Evolutionary conservation across 2,329 filamentous ascomycete genomes (phyloP).

Genomic region (Arthrocladium fulminans): DNA sequence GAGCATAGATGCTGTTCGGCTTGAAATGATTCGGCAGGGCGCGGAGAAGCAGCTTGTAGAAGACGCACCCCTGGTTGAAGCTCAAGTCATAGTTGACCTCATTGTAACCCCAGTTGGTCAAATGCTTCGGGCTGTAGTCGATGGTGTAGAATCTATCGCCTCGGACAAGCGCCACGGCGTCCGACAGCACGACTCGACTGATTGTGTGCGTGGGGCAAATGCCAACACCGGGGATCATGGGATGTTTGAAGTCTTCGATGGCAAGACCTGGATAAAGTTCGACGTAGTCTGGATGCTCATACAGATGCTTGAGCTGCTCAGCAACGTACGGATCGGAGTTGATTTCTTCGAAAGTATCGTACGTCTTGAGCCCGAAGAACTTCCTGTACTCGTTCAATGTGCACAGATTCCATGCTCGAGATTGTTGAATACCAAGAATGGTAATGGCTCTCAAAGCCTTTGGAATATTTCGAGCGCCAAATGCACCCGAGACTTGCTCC

Average conservation of each 20-base stretch:
- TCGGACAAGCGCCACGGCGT: slow-evolving; percentile 68
- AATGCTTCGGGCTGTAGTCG: slow-evolving; percentile 63
- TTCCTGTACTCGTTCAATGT: slow-evolving; percentile 78
- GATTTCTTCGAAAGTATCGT: slow-evolving; percentile 74
- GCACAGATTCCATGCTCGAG: slow-evolving; percentile 66
- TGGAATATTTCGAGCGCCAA: slow-evolving; percentile 66
- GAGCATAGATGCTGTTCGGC: slow-evolving; percentile 68
- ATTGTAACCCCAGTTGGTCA: slow-evolving; percentile 79
- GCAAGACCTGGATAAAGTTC: slow-evolving; percentile 74
- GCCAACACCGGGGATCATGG: slow-evolving; percentile 62
- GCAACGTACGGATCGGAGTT: slow-evolving; percentile 67
- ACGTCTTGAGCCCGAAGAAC: slow-evolving; percentile 67
- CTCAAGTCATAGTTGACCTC: slow-evolving; percentile 64
- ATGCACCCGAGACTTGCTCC: slow-evolving; percentile 59
- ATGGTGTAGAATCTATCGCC: slow-evolving; percentile 57
- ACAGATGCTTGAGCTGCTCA: slow-evolving; percentile 53
- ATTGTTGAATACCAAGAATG: slow-evolving; percentile 70
- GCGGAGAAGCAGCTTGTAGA: slow-evolving; percentile 73
- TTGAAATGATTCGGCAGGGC: slow-evolving; percentile 75
- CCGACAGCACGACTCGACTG: slow-evolving; percentile 65
- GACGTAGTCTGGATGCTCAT: slow-evolving; percentile 66
- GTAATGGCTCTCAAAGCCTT: slow-evolving; percentile 65
- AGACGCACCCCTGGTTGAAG: slow-evolving; percentile 71
- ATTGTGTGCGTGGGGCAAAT: slow-evolving; percentile 69
- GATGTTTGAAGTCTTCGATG: slow-evolving; percentile 63